Evolutionary conservation across 805 yeast species (phyloP), one percentile per base, ranked within the genome.

Genomic region (Kregervanrija fluxuum): DNA sequence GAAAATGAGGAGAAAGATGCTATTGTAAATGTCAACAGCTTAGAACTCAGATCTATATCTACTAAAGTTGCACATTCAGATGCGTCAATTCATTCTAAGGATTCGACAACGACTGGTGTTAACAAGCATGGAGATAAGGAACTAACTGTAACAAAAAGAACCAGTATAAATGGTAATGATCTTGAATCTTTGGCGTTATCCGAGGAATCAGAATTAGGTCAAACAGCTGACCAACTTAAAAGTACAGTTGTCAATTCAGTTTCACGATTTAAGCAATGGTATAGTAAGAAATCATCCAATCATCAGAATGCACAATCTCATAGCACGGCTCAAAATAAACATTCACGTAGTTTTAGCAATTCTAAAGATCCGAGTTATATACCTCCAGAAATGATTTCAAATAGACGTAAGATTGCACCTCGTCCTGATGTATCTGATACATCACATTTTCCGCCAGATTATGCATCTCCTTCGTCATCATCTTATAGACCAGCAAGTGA

Each of bases 311-410:
- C 34, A 13, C 33, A 12, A 8, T 8, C 37, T 11, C 8, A 41
- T 32, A 9, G 28, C 33, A 14, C 33, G 9, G 8, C 10, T 5
- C 34, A 30, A 33, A 39, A 39, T n/a, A 39, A 5, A 11, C 34
- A 35, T 15, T 12, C 35, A 8, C 31, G 41, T 8, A 31, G 28
- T 11, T 11, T 16, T 2, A 38, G 35, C 16, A 35, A 38, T 33
- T 11, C 37, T 13, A 45, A 47, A 45, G 56, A 40, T 22, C 30
- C 38, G 12, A 39, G 37, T 31, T 62, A 61, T 43, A 49, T 48
- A 2, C 75, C 81, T 0, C 86, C 86, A 0, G 85, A 80, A 55
- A 81, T 81, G 87, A 81, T 81, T n/a, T 68, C 75, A 37, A 77
- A 69, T 28, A 65, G 85, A 56, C 28, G 28, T 22, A 22, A 22